phyloP scores from a whole-genome alignment of 192 early-diverging fungal genomes.

The Tieghemiomyces parasiticus region DNA sequence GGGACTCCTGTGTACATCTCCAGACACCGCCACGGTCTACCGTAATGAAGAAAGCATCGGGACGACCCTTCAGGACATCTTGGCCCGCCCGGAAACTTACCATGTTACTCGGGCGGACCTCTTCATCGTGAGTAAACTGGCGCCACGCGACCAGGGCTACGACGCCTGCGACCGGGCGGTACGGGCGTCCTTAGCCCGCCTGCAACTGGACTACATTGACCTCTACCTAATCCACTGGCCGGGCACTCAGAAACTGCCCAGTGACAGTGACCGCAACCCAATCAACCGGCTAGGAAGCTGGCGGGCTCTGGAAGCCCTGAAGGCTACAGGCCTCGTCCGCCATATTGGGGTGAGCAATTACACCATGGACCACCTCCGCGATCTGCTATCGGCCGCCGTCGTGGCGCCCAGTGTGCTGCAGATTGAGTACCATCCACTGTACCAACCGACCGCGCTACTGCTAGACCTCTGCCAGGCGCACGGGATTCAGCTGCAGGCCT shows the following conservation, averaged over 20 bases:
- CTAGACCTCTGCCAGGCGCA: conserved; percentile 35
- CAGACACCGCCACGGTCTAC: conserved; percentile 54
- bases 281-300: conserved; percentile 39
- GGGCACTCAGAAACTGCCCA: conserved; percentile 13
- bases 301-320: conserved; percentile 43
- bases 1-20: not conserved
- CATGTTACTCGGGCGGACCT: conserved; percentile 39
- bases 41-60: conserved; percentile 46
- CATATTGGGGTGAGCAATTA: conserved; percentile 66
- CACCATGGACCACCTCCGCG: conserved; percentile 35
- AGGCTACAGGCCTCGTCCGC: conserved; percentile 33
- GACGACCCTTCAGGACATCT: conserved; percentile 25
- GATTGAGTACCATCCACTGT: conserved; percentile 52
- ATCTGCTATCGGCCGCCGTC: conserved; percentile 36
- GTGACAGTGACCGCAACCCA: conserved; percentile 19
- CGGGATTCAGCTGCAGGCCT: conserved; percentile 46
- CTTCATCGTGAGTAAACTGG: conserved; percentile 57
- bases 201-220: conserved; percentile 52
- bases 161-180: conserved; percentile 38
- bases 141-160: conserved; percentile 54
- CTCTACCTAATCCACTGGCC: conserved; percentile 71
- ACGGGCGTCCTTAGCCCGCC: conserved; percentile 31
- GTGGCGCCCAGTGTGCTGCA: conserved; percentile 52
- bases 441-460: conserved; percentile 39
- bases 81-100: conserved; percentile 22